Base-by-base conservation (phyloP, 345 rosid species). In the Erucastrum elatum region DNA sequence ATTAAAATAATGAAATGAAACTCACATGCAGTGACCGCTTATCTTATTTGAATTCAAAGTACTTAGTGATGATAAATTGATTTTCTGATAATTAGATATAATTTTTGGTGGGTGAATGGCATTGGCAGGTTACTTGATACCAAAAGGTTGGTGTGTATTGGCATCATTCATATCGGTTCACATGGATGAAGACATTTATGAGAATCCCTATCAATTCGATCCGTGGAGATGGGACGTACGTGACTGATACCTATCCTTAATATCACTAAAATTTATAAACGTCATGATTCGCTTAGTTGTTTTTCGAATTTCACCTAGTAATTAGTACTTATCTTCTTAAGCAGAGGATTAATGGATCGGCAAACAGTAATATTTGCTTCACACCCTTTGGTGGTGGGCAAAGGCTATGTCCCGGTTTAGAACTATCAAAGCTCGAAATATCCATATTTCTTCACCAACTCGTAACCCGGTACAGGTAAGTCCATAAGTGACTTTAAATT, bases 321-420 rank as follows among this genome's bases (percentile, higher is more conserved):
- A 34, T 44, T 35, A 51, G 29, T 70, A 8, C 37, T 51, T 64
- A 26, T 25, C 35, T 59, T 66, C 10, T 34, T 59, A 3, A 41
- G 72, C 90, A 93, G 99, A 90, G 87, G 77, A 85, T 82, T 17
- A 92, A 84, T 76, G 83, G 82, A 64, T 82, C 73, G 16, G 82
- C 73, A 64, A 94, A 87, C 82, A 91, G 68, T 26, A 80, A 82
- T 86, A 84, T 64, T 44, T 80, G 84, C 82, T 95, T 88, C 74
- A 93, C 99, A 27, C 98, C 99, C 3, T 95, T 95, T 84, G 99
- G 99, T 49, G 99, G 99, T 9, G 99, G 99, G n/a, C 99, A 93
- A 55, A 87, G 99, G 82, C 87, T 95, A 8, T 95, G 99, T 78
- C 99, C 99, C 74, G 99, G 99, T 53, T 64, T 90, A 62, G 99